Base-by-base conservation (phyloP, 352 stramenopile genomes). In the Globisporangium alternatum region DNA sequence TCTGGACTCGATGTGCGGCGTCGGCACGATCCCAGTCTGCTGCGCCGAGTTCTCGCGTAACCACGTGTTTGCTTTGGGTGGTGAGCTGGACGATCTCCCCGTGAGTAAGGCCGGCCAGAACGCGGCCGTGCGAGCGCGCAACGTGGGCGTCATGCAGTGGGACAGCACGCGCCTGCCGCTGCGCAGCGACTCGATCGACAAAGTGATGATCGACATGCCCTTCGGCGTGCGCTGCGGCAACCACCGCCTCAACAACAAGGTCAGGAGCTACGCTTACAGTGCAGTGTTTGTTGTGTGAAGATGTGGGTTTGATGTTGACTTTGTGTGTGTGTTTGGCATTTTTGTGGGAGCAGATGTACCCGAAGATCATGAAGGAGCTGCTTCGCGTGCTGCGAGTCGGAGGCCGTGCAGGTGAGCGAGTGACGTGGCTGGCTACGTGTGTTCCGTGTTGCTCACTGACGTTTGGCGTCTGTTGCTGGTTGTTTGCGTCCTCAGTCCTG, bases 1-100 rank as follows among this genome's bases (percentile, higher is more conserved):
- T n/a, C 60, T 91, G 21, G 85, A 94, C 58, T 88, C 83, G 10
- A 94, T 94, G 85, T 94, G 85, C 37, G 85, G 85, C 35, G 82
- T 94, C 13, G 85, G 85, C 2, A 92, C 85, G 25, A 86, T 94
- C 45, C 85, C 85, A 8, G 81, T 90, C 43, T 91, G 78, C 65
- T 67, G 69, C 10, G 72, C 78, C 12, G 68, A 78, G 25, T 83
- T 86, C 60, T 73, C 77, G 5, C 66, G 75, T 2, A 78, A 88
- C 51, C 52, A 63, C 25, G 75, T 91, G 10, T 90, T 89, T 59
- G 76, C 73, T 43, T 70, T 94, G 17, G 85, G 85, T 8, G 85
- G 85, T 2, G 85, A 94, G 43, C 41, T 94, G 17, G 80, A 90
- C 22, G 57, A 65, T 7, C 43, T 87, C 7, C 78, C 85, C 9